phyloP scores from a whole-genome alignment of 2,329 filamentous ascomycete genomes.

The Neoascochyta sp. region DNA sequence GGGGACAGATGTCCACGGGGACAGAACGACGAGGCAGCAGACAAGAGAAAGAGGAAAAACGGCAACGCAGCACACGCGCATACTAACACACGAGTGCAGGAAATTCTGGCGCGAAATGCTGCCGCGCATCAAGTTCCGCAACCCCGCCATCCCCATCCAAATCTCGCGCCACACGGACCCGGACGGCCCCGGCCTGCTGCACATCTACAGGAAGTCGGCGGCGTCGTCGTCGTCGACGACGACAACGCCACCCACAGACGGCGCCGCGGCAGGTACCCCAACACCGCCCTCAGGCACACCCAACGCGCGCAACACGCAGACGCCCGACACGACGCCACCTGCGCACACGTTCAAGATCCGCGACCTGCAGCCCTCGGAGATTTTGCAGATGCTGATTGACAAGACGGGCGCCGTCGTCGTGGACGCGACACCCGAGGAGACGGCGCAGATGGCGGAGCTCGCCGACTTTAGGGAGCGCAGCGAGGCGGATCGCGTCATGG shows the following conservation, averaged over 20 bases:
- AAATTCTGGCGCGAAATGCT: conserved; percentile 86
- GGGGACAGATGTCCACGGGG: too few species aligned
- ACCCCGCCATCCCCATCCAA: conserved; percentile 78
- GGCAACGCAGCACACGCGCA: background rate
- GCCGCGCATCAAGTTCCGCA: conserved; percentile 88
- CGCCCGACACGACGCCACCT: conserved; percentile 35
- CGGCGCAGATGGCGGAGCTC: conserved; percentile 55
- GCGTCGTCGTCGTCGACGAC: conserved; percentile 5
- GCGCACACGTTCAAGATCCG: conserved; percentile 56
- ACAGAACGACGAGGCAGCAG: background rate
- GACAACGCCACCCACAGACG: conserved; percentile 13
- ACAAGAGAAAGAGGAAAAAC: background rate
- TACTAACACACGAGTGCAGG: conserved; percentile 45
- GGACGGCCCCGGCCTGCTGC: conserved; percentile 39
- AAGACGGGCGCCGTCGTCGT: conserved; percentile 60
- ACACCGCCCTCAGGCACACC: conserved; percentile 18
- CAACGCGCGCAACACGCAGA: conserved; percentile 20
- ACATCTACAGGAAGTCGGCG: conserved; percentile 28
- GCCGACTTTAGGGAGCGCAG: conserved; percentile 53
- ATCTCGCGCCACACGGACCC: conserved; percentile 61
- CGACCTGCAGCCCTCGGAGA: conserved; percentile 56
- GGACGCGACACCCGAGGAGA: conserved; percentile 57
- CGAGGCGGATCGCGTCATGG: conserved; percentile 53
- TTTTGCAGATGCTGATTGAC: conserved; percentile 60
- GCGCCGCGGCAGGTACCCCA: conserved; percentile 9